Conservation (phyloP, 768 basidiomycete genomes). For the Chalciporus chontae region DNA sequence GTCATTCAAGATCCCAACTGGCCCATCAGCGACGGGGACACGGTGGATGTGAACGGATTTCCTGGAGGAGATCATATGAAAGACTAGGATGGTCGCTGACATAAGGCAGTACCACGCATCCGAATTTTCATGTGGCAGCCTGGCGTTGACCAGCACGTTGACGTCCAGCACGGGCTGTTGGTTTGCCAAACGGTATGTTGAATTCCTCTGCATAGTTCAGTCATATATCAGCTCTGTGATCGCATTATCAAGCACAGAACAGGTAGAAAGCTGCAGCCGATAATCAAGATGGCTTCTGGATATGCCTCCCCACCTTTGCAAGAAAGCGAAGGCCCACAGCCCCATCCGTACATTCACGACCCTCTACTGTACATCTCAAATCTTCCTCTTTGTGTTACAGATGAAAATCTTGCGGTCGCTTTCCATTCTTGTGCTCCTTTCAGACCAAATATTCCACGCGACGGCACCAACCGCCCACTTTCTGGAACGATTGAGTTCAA, state of each 20-base stretch:
- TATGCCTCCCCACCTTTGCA: constrained; percentile 31
- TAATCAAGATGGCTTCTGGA: constrained; percentile 36
- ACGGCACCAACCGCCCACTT: constrained; percentile 47
- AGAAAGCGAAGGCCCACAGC: constrained; percentile 33
- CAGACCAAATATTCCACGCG: constrained; percentile 71
- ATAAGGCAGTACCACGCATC: constrained; percentile 30
- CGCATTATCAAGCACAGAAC: constrained; percentile 3
- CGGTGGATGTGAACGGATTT: too few relatives aligned
- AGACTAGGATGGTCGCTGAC: too few relatives aligned
- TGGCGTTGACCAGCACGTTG: constrained; percentile 25
- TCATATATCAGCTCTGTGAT: background rate
- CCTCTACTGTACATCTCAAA: constrained; percentile 79
- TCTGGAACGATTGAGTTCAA: constrained; percentile 84
- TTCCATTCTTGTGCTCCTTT: constrained; percentile 77
- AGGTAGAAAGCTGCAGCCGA: constrained; percentile 25
- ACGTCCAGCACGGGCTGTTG: constrained; percentile 32
- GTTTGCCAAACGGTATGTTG: constrained; percentile 27
- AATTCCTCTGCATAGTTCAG: background rate
- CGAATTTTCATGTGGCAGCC: constrained; percentile 28
- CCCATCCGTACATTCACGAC: constrained; percentile 83
- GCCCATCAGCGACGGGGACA: too few relatives aligned
- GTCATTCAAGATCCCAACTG: too few relatives aligned
- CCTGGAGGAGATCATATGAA: too few relatives aligned
- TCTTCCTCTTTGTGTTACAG: constrained; percentile 67
- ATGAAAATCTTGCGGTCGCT: constrained; percentile 72